Evolutionary conservation across 1,139 yeast genomes (phyloP), one percentile per base, ranked within the genome.

Genomic region (Geotrichum histeridarum): DNA sequence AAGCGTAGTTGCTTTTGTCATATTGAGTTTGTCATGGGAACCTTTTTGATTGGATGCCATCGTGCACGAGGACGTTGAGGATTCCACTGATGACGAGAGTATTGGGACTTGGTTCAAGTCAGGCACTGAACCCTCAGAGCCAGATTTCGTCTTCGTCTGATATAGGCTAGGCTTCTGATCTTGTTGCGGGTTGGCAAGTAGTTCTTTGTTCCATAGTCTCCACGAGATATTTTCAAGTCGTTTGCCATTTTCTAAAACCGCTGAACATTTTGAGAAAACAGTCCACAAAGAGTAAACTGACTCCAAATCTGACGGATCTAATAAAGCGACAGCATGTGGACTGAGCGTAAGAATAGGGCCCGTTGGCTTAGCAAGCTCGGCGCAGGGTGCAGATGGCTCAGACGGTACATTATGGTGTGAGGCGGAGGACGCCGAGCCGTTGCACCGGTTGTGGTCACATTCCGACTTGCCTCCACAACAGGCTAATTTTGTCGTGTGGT

Each of bases 141-240:
- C 31, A 30, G 8, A 12, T 9, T 37, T 32, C 22, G 14, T 5
- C 33, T 7, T 12, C 12, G 14, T 11, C 39, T 37, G 37, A 33
- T 11, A n/a, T 7, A n/a, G n/a, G 14, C 12, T n/a, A 33, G 37
- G 14, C 22, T 14, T 4, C 4, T 15, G 30, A 27, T 31, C 42
- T 4, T 35, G 18, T 22, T 11, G 31, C 8, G 33, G 47, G 42
- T 53, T 50, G 36, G 54, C 56, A 18, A 73, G 63, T 2, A 78
- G 54, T 48, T 77, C 79, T 50, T 81, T 69, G 58, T 79, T 79
- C 66, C 81, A 80, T 43, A 80, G 72, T 41, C 85, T 69, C 84
- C 84, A 81, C 50, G 82, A 77, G 54, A 80, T 73, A 63, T 81
- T 81, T 63, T 79, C 84, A 11, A 81, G 66, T 17, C 85, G 70